Base-by-base conservation (phyloP, 345 rosid species). In the Cardamine resedifolia region DNA sequence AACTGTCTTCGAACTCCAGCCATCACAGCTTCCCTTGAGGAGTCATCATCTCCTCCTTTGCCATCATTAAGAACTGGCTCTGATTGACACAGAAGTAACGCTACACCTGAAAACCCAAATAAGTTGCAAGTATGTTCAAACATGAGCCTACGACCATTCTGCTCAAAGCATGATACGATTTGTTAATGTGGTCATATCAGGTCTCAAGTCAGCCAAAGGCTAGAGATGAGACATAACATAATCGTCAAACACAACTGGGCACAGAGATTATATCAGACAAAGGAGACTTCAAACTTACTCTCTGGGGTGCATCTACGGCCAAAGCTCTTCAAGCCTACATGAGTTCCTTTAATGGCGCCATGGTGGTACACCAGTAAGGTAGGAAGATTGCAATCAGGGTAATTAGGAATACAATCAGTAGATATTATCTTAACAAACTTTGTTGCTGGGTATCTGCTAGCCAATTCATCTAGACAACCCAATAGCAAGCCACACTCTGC, bases 341-440 rank as follows among this genome's bases (percentile, higher is more conserved):
- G 83, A 34, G 87, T 92, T 36, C 90, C 99, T 83, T 92, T 96
- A 75, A 90, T 90, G 0, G 98, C 96, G 30, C 92, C 83, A 72
- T 85, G 90, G 67, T 85, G 91, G 82, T 92, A 96, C 62, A 92
- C 98, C 80, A 92, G 56, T 52, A 96, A 58, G 53, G 98, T 92
- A 14, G 99, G 99, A 63, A 96, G 89, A 83, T 92, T 92, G 19
- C 79, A 71, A 70, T 92, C 97, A 2, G 98, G 99, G 69, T 90
- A 95, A 57, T 92, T 92, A 0, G 96, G 99, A 69, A 95, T 95
- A 78, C 98, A 95, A 67, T 95, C 98, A 2, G 97, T 95, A 2
- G 99, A 95, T 70, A 92, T 85, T 23, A 95, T 95, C 81, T 92
- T 95, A 33, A 95, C 98, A 73, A 95, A 95, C 85, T 95, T 91